Percentiles rank a stretch among this genome's conserved stretches.
Conservation (phyloP, 2,329 filamentous ascomycete genomes). For the Pyrenochaeta sp. region DNA sequence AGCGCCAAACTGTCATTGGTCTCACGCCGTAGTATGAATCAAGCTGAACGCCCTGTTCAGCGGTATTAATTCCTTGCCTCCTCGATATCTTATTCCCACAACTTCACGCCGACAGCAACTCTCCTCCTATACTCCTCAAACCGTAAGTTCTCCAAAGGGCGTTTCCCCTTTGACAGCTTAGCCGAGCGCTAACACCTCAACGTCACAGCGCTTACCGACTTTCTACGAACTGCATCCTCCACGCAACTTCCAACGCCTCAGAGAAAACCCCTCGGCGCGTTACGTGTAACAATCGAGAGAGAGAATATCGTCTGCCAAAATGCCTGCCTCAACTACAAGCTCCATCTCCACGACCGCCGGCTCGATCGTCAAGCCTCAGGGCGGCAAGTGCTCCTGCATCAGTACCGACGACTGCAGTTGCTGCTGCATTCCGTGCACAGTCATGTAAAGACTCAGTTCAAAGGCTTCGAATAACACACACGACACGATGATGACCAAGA, state of each 20-base stretch:
- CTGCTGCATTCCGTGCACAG: conserved; percentile 49
- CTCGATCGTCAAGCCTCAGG: conserved; percentile 47
- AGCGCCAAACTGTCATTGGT: conserved; percentile 21
- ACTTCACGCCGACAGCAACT: background rate
- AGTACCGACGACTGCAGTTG: conserved; percentile 44
- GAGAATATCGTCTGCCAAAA: conserved; percentile 13
- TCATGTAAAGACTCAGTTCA: conserved; percentile 37
- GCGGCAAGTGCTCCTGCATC: conserved; percentile 40
- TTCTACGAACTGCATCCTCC: background rate
- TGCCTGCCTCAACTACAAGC: conserved; percentile 44
- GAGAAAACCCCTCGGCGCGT: background rate
- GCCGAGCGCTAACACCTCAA: conserved; percentile 8
- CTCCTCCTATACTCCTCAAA: background rate
- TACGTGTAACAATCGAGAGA: background rate
- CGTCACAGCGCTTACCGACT: conserved; percentile 10
- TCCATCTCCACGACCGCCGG: conserved; percentile 42
- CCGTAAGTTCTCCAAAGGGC: background rate
- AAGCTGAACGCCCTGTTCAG: conserved; percentile 19
- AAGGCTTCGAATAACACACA: background rate
- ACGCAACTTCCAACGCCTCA: background rate
- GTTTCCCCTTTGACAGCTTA: background rate
- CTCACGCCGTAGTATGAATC: conserved; percentile 27
- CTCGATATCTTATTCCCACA: conserved; percentile 1
- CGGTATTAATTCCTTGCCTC: conserved; percentile 19
- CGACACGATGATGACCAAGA: too few species aligned